Evolutionary conservation across 768 basidiomycete species (phyloP), one percentile per base, ranked within the genome.

Genomic region (Fomitopsis serialis): DNA sequence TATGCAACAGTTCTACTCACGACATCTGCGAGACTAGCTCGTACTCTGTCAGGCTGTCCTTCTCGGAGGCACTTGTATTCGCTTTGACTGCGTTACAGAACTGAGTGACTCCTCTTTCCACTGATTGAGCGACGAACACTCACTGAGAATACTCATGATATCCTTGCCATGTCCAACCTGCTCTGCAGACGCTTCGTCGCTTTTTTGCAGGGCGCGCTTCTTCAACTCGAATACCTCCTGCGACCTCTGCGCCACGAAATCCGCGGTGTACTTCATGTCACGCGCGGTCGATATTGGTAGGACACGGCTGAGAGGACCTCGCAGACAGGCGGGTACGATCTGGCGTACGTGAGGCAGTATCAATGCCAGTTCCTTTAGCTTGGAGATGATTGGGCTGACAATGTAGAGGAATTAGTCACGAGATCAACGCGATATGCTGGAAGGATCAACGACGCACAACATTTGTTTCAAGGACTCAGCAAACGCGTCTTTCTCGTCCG

Each of bases 121-220:
- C n/a, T n/a, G 27, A 2, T 13, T 3, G 5, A 8, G 12, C 21
- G 17, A 36, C 11, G 10, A 23, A 3, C 3, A 52, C 77, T 59
- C 57, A 80, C 79, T 61, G 36, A 82, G 66, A 37, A 77, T 67
- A 53, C 74, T 77, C 52, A 79, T 78, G 27, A 82, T 73, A 63
- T 81, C 78, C 53, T 75, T 80, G 17, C 61, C 69, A 60, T 67
- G 46, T 36, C 58, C 49, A 54, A 67, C 55, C 52, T 64, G 52
- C 51, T 66, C 37, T 48, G 50, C 15, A 48, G 63, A 55, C 2
- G 64, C 62, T 12, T 66, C 65, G 5, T 71, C 42, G n/a, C 58
- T 63, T 22, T 56, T 44, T 21, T 53, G 34, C 67, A 59, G 44
- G 46, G 68, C 68, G 32, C 50, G 55, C 50, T 72, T 67, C 59